Percentiles rank a stretch among this genome's conserved stretches.
These are phyloP conservation scores for Epichloe sibirici DNA, from an alignment of 2,329 filamentous ascomycete species.

Conservation along the genomic window DNA sequence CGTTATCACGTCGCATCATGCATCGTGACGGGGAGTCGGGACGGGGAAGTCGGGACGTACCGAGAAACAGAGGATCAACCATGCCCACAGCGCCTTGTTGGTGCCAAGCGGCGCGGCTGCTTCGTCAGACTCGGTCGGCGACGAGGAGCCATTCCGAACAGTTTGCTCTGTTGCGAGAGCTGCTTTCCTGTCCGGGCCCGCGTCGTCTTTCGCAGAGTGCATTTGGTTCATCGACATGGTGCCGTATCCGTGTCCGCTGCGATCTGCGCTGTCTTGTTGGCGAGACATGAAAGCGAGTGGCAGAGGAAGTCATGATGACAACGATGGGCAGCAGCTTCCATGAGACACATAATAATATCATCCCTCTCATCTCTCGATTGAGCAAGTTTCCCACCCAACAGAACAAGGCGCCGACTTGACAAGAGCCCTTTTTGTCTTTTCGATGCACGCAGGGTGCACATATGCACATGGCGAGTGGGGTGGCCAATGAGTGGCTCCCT, in stretches of 20 bases:
- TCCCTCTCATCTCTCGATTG: too few species aligned
- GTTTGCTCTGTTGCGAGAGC: background rate
- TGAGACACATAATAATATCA: too few species aligned
- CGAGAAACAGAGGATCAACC: slow-evolving; percentile 11
- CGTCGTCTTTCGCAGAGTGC: background rate
- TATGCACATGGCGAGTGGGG: too few species aligned
- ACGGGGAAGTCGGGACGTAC: background rate
- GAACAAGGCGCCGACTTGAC: too few species aligned
- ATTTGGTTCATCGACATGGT: background rate
- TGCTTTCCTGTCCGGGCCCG: background rate
- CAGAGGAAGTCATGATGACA: background rate
- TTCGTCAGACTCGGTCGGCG: background rate
- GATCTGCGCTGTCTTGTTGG: background rate
- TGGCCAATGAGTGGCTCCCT: too few species aligned
- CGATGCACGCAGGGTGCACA: background rate
- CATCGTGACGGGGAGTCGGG: too few species aligned
- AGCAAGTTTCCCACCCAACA: background rate
- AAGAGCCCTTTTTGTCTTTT: background rate
- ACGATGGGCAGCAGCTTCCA: too few species aligned
- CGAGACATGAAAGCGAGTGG: background rate
- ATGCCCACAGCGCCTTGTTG: slow-evolving; percentile 10
- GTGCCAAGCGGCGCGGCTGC: slow-evolving; percentile 3
- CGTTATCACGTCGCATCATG: too few species aligned
- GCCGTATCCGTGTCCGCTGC: background rate
- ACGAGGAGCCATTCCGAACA: background rate